phyloP scores from a whole-genome alignment of 2,329 filamentous ascomycete species.

The Arthrobotrys pseudoclavata region DNA sequence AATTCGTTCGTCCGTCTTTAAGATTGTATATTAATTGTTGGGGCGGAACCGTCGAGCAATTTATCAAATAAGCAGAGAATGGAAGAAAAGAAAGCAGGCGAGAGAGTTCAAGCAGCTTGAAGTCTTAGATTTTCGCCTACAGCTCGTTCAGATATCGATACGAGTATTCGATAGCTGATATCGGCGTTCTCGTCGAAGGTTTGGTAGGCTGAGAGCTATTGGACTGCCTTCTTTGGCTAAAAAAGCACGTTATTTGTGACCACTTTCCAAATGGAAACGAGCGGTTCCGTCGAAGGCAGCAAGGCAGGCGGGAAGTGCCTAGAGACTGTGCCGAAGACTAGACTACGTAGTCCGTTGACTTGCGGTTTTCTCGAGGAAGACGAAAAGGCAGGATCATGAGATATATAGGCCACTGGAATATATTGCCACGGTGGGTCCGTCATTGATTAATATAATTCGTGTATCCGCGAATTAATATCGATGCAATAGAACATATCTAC shows the following conservation, averaged over 20 bases:
- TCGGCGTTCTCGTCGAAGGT: constrained; percentile 30
- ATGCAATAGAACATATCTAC: constrained; percentile 34
- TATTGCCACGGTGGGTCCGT: constrained; percentile 3
- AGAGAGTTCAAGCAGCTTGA: constrained; percentile 6
- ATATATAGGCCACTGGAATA: constrained; percentile 15
- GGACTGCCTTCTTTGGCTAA: constrained; percentile 51
- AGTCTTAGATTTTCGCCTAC: constrained; percentile 23
- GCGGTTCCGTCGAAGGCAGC: constrained; percentile 18
- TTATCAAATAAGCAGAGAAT: constrained; percentile 15
- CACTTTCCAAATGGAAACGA: constrained; percentile 43
- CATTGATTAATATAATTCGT: constrained; percentile 7
- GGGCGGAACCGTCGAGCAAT: constrained; percentile 26
- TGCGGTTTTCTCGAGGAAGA: background rate
- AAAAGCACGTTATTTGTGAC: constrained; percentile 51
- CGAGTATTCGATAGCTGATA: constrained; percentile 30
- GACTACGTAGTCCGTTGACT: background rate
- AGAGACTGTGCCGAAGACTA: constrained; percentile 6
- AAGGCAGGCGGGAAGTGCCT: constrained; percentile 22
- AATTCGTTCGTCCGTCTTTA: constrained; percentile 8
- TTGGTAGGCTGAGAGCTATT: constrained; percentile 44
- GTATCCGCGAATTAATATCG: constrained; percentile 17
- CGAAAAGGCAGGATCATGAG: background rate
- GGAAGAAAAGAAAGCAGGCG: constrained; percentile 6
- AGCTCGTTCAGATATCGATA: constrained; percentile 49
- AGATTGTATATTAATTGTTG: constrained; percentile 10